phyloP scores from a whole-genome alignment of 352 stramenopile genomes.

The Pythium sukuiense region DNA sequence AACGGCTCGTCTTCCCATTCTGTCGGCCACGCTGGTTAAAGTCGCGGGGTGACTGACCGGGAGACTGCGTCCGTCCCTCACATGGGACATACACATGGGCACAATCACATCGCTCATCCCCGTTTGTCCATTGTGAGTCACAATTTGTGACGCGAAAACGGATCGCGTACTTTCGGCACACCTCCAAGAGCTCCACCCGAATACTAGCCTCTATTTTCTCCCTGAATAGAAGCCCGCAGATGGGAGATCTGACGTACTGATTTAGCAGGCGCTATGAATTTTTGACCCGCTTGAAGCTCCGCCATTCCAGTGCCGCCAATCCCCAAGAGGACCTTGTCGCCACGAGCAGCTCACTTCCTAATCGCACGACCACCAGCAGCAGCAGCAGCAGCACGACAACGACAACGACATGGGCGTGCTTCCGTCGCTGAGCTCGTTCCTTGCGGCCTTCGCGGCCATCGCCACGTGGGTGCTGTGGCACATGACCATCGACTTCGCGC shows the following conservation, averaged over 20 bases:
- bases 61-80: too few relatives aligned
- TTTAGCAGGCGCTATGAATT: not conserved
- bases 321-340: not conserved
- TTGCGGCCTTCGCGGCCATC: constrained; percentile 16
- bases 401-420: constrained; percentile 13
- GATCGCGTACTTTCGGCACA: not conserved
- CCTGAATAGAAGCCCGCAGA: too few relatives aligned
- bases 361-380: too few relatives aligned
- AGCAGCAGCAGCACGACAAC: too few relatives aligned
- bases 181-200: too few relatives aligned
- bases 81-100: too few relatives aligned
- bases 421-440: constrained; percentile 4
- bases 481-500: constrained; percentile 48
- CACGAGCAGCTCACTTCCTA: not conserved
- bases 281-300: not conserved
- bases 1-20: not conserved
- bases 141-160: not conserved
- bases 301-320: not conserved
- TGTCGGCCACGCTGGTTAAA: too few relatives aligned
- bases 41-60: too few relatives aligned
- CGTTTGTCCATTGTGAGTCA: too few relatives aligned
- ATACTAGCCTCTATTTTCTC: too few relatives aligned
- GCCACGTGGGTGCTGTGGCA: constrained; percentile 40
- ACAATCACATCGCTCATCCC: too few relatives aligned
- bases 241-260: too few relatives aligned